Evolutionary conservation across 2,329 filamentous ascomycete species (phyloP).

Genomic region (Sporothrix inflata): DNA sequence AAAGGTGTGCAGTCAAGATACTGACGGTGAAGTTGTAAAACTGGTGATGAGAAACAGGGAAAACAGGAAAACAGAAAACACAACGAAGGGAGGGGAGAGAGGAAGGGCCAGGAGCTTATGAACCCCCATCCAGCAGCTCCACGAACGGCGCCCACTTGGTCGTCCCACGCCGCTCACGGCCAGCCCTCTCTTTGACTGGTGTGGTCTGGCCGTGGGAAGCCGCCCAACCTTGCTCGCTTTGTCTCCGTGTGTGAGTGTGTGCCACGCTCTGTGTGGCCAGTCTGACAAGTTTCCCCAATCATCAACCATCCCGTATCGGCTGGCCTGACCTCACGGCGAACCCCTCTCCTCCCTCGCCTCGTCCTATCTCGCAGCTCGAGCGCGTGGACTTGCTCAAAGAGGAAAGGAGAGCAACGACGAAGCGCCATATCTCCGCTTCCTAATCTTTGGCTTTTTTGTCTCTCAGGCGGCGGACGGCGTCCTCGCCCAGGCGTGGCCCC

Average conservation of each 20-base stretch:
- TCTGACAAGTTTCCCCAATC: neutral
- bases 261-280: neutral
- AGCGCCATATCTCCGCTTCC: constrained; percentile 17
- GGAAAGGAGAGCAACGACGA: constrained; percentile 8
- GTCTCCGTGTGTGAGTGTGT: neutral
- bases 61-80: neutral
- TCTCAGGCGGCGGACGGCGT: neutral
- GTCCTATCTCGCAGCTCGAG: constrained; percentile 20
- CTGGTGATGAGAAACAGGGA: neutral
- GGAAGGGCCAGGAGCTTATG: constrained; percentile 18
- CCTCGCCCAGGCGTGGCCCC: neutral
- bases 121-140: neutral
- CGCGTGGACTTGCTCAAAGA: constrained; percentile 29
- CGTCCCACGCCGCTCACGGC: neutral
- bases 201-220: neutral
- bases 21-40: constrained; percentile 7
- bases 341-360: constrained; percentile 17
- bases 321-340: constrained; percentile 1
- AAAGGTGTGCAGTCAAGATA: neutral
- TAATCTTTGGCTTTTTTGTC: neutral
- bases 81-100: neutral
- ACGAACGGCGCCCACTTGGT: too few species aligned
- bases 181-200: constrained; percentile 3
- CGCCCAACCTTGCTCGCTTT: neutral
- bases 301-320: constrained; percentile 2